These are phyloP conservation scores for Herpotrichia juniperi DNA, from an alignment of 2,329 filamentous ascomycete species.

Conservation along the genomic window DNA sequence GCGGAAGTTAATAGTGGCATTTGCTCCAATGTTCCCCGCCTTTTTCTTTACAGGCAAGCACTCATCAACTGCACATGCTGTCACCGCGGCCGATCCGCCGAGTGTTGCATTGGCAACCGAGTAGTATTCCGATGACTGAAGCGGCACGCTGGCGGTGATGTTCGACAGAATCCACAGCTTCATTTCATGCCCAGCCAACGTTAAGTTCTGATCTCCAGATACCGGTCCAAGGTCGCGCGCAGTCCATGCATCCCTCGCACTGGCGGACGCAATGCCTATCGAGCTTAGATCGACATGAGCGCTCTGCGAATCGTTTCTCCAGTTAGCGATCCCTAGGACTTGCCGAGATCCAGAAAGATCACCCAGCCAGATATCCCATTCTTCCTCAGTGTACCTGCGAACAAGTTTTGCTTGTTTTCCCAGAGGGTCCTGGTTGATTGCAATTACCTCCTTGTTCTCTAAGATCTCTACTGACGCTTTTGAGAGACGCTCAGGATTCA, in stretches of 20 bases:
- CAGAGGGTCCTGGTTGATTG: conserved; percentile 63
- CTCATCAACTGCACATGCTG: conserved; percentile 28
- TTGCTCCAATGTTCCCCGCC: conserved; percentile 35
- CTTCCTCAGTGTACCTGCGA: conserved; percentile 45
- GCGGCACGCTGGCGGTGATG: conserved; percentile 21
- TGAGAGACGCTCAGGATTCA: conserved; percentile 32
- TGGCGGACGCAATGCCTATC: conserved; percentile 42
- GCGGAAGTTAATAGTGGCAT: conserved; percentile 32
- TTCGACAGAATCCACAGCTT: conserved; percentile 45
- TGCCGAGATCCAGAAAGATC: conserved; percentile 41
- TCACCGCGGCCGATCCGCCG: conserved; percentile 31
- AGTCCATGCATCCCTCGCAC: conserved; percentile 45
- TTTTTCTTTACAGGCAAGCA: conserved; percentile 42
- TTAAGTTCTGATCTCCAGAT: conserved; percentile 19
- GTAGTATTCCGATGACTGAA: conserved; percentile 32
- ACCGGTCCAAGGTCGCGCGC: conserved; percentile 26
- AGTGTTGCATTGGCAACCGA: conserved; percentile 38
- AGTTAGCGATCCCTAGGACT: conserved; percentile 47
- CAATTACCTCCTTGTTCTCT: conserved; percentile 61
- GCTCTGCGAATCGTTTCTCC: conserved; percentile 39
- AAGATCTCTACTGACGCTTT: conserved; percentile 34
- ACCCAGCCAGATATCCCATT: conserved; percentile 47
- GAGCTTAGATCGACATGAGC: conserved; percentile 38
- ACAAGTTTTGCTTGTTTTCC: conserved; percentile 59
- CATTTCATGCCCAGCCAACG: conserved; percentile 31